Evolutionary conservation across 306 rosid genomes (phyloP), one percentile per base, ranked within the genome.

Genomic region (Parietaria judaica): DNA sequence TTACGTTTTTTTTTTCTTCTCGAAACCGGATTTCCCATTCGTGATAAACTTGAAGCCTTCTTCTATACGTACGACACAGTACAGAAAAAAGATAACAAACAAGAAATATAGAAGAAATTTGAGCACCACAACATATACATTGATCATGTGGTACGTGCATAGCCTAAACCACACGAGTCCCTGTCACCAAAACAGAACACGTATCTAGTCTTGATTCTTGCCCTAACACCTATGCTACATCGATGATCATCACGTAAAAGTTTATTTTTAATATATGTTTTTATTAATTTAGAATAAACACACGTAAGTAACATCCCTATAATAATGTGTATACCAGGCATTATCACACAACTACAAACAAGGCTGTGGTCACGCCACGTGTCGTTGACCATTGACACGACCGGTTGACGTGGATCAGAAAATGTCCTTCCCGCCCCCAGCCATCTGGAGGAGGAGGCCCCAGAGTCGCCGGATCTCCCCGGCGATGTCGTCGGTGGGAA

Each of bases 391-490:
- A 3, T 36, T 14, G 31, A 23, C 31, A 23, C 12, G 14, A 10
- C n/a, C 14, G 7, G 10, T 11, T n/a, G 3, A 31, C 14, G 13
- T 9, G 14, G 14, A 49, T 14, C 3, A 13, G 14, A 8, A 31
- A 37, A 52, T 54, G 31, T 43, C 7, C 56, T 12, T 66, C 62
- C 5, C 37, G 52, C 15, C 74, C 6, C 45, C 62, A 16, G 75
- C 63, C 17, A 59, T 57, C 72, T 72, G 83, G 53, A 77, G 52
- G 49, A 91, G 66, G 38, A 84, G 14, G 5, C 82, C 86, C 95
- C 92, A 78, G 31, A 85, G 80, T 76, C 95, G 90, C 78, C 84
- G 86, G 85, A 91, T 88, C 82, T 91, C 96, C 1, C 73, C 87
- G 3, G 67, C 69, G 0, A 82, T 77, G 66, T 88, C 89, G 70